Conservation (phyloP, 2,329 filamentous ascomycete genomes). For the Septoria linicola region DNA sequence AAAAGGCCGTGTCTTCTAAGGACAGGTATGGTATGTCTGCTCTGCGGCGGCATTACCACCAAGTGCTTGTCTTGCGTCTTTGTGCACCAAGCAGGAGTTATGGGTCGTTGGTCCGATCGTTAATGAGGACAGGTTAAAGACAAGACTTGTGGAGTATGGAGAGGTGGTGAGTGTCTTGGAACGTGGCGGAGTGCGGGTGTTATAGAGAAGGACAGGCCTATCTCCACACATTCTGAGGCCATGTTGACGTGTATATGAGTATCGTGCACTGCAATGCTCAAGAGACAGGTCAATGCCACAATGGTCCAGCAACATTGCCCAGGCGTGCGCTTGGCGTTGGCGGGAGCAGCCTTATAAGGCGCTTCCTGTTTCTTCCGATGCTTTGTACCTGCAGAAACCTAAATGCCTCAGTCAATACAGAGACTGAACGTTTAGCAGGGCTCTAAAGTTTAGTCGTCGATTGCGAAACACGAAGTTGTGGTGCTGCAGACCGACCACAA, state of each 20-base stretch:
- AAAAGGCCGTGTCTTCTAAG: background rate
- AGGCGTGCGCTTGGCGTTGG: conserved; percentile 8
- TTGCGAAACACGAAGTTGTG: background rate
- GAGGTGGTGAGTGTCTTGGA: conserved; percentile 8
- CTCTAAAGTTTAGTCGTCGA: background rate
- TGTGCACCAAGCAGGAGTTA: too few relatives aligned
- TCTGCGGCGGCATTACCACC: background rate
- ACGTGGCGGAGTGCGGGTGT: background rate
- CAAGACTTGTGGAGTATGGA: conserved; percentile 12
- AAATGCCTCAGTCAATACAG: conserved; percentile 9
- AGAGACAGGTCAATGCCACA: background rate
- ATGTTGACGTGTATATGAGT: conserved; percentile 5
- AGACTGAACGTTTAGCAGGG: conserved; percentile 9
- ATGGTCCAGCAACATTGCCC: background rate
- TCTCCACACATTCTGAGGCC: background rate
- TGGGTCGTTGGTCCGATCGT: background rate
- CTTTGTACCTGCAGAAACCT: conserved; percentile 10
- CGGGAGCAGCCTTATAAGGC: conserved; percentile 5
- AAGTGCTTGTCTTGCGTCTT: background rate
- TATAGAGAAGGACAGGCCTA: background rate
- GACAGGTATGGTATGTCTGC: conserved; percentile 6
- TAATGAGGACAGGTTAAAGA: background rate
- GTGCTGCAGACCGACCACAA: too few relatives aligned
- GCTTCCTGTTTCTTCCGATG: conserved; percentile 16
- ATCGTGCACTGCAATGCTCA: background rate